A percentile compares a stretch with the other conserved stretches of the same genome.
phyloP scores from a whole-genome alignment of 495 filamentous ascomycete species.

The Extremus antarcticus region DNA sequence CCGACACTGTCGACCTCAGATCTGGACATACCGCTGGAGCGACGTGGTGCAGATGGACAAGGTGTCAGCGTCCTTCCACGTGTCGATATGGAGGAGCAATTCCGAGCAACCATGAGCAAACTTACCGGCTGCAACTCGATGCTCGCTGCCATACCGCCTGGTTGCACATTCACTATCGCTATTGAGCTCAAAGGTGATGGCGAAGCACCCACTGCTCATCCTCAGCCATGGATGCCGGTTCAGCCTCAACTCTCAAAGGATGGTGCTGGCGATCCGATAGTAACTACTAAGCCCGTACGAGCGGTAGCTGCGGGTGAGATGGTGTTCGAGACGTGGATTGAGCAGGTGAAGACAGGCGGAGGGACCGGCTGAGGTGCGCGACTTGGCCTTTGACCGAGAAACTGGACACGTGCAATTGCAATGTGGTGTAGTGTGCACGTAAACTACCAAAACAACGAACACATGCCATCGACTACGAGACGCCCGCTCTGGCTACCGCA shows the following conservation, averaged over 20 bases:
- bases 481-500: no score
- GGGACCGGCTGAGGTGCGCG: not conserved
- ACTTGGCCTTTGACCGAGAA: no score
- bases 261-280: not conserved
- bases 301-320: constrained; percentile 53
- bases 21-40: constrained; percentile 30
- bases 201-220: constrained; percentile 64
- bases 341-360: constrained; percentile 26
- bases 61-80: constrained; percentile 11
- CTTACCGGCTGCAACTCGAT: constrained; percentile 46
- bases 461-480: no score
- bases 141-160: constrained; percentile 53
- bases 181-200: constrained; percentile 71
- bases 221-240: constrained; percentile 57
- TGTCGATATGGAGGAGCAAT: constrained; percentile 61
- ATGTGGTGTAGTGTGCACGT: no score
- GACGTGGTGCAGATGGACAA: constrained; percentile 15
- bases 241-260: constrained; percentile 31
- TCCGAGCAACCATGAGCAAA: constrained; percentile 46
- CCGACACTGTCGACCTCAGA: constrained; percentile 49
- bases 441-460: no score
- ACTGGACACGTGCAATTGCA: no score
- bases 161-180: constrained; percentile 77
- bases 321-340: constrained; percentile 58
- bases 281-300: constrained; percentile 41